A percentile compares a stretch with the other conserved stretches of the same genome.
Conservation (phyloP, 345 rosid genomes). For the Nephelium lappaceum region DNA sequence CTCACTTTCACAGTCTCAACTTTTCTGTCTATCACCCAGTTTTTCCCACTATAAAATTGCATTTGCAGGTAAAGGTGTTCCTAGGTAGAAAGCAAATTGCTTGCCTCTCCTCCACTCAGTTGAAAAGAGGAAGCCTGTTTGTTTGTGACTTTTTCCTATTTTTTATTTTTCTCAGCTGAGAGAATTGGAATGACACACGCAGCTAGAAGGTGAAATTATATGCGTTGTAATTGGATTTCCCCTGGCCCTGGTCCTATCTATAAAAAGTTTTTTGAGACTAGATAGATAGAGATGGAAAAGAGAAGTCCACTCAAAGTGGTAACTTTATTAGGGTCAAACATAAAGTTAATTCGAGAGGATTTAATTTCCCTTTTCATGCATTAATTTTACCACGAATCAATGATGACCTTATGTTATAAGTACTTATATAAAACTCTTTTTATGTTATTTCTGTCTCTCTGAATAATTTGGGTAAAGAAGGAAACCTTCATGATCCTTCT, state of each 20-base stretch:
- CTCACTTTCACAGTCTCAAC: not conserved
- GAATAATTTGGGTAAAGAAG: not conserved
- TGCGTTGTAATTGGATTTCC: not conserved
- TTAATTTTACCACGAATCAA: not conserved
- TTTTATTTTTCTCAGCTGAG: not conserved
- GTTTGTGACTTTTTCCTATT: not conserved
- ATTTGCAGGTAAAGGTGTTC: not conserved
- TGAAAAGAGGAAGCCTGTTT: slow-evolving; percentile 30
- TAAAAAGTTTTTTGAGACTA: not conserved
- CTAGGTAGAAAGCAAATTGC: not conserved
- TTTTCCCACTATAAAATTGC: not conserved
- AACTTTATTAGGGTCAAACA: slow-evolving; percentile 27
- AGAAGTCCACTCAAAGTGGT: slow-evolving; percentile 16
- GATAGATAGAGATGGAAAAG: not conserved
- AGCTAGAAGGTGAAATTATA: not conserved
- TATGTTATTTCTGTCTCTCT: not conserved
- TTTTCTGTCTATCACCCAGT: not conserved
- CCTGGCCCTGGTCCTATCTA: not conserved
- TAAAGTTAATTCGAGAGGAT: slow-evolving; percentile 19
- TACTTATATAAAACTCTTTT: not conserved
- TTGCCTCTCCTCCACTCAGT: not conserved
- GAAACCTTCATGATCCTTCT: not conserved
- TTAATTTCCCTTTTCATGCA: not conserved
- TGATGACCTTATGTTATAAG: not conserved
- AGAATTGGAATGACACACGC: not conserved